These are phyloP conservation scores for Suhomyces canberraensis DNA, from an alignment of 805 yeast genomes.

Conservation along the genomic window DNA sequence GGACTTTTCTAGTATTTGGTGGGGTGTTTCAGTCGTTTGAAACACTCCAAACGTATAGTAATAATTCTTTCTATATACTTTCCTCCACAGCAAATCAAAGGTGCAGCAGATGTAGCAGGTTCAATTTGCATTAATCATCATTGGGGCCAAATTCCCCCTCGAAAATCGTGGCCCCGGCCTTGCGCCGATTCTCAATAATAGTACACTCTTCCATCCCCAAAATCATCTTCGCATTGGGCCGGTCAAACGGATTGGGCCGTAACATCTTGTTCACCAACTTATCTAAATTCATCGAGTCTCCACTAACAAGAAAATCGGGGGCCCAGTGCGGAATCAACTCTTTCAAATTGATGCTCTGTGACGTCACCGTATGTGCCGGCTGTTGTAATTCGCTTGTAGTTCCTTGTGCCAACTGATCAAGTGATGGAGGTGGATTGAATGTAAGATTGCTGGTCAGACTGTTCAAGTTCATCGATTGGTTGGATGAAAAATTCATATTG, in stretches of 20 bases:
- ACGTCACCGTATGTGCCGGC: constrained; percentile 5
- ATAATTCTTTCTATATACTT: too few relatives aligned
- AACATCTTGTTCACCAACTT: constrained; percentile 84
- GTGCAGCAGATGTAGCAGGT: too few relatives aligned
- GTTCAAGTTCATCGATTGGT: constrained; percentile 8
- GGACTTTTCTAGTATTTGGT: too few relatives aligned
- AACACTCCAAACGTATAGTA: too few relatives aligned
- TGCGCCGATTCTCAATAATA: constrained; percentile 73
- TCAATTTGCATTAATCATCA: too few relatives aligned
- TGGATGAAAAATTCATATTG: constrained; percentile 6
- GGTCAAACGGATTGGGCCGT: constrained; percentile 69
- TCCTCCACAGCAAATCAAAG: too few relatives aligned
- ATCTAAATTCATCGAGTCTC: constrained; percentile 59
- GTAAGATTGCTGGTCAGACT: constrained; percentile 3
- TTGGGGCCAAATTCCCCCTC: constrained; percentile 94
- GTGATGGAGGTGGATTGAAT: constrained; percentile 2
- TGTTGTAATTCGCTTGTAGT: constrained; percentile 4
- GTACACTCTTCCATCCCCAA: constrained; percentile 68
- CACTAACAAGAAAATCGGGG: constrained; percentile 72
- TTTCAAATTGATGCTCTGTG: constrained; percentile 14
- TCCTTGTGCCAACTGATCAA: neutral
- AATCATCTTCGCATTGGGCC: constrained; percentile 81
- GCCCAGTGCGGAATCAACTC: constrained; percentile 74
- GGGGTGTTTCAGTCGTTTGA: too few relatives aligned
- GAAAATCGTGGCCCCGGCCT: constrained; percentile 89